phyloP scores from a whole-genome alignment of 768 basidiomycete species.

The Dictyophora rubrovolvata region DNA sequence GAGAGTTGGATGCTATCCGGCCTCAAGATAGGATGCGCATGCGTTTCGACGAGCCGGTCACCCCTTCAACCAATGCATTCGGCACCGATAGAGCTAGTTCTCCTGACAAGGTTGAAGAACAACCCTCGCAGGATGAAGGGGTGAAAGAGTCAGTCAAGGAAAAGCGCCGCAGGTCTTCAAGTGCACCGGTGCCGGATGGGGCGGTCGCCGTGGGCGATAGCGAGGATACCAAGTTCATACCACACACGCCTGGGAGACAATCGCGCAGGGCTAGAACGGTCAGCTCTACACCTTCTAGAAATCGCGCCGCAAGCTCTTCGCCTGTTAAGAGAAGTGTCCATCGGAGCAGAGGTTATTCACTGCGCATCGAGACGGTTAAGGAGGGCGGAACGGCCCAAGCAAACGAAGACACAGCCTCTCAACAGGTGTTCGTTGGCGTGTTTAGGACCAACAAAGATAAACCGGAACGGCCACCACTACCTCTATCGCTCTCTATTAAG shows the following conservation, averaged over 20 bases:
- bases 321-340: neutral
- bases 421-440: neutral
- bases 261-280: neutral
- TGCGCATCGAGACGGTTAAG: neutral
- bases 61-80: constrained; percentile 3
- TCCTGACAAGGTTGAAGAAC: constrained; percentile 9
- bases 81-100: constrained; percentile 8
- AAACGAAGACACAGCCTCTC: neutral
- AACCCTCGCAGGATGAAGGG: neutral
- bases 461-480: neutral
- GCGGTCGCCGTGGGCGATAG: neutral
- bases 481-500: neutral
- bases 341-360: neutral
- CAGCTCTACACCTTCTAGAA: neutral
- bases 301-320: constrained; percentile 1
- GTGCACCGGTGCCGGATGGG: neutral
- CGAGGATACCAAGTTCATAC: neutral
- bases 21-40: neutral
- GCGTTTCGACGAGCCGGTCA: neutral
- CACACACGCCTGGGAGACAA: neutral
- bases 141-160: constrained; percentile 8
- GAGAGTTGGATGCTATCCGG: constrained; percentile 39
- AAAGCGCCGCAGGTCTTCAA: neutral
- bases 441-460: no score
- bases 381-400: neutral